A percentile compares a stretch with the other conserved stretches of the same genome.
Conservation (phyloP, 768 basidiomycete genomes). For the Galerina sulciceps region DNA sequence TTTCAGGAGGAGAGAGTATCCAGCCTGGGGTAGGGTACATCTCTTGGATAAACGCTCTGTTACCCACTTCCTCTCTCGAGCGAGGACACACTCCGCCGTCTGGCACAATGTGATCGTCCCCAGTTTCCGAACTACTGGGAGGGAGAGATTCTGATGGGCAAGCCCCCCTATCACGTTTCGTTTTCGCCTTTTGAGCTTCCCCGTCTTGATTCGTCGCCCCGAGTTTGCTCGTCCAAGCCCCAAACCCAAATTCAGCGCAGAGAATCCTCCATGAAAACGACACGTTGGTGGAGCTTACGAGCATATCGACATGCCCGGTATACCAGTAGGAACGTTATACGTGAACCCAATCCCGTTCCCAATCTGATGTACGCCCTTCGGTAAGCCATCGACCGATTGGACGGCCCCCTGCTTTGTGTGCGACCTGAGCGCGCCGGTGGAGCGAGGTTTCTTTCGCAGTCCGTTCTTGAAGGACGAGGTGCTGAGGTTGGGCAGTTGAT, state of each 20-base stretch:
- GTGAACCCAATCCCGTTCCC: conserved; percentile 59
- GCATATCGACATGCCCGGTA: conserved; percentile 22
- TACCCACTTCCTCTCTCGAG: conserved; percentile 18
- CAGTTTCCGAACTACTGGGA: not conserved
- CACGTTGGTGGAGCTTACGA: conserved; percentile 25
- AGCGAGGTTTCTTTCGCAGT: conserved; percentile 41
- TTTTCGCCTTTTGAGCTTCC: conserved; percentile 5
- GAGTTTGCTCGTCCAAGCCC: conserved; percentile 15
- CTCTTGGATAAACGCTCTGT: conserved; percentile 27
- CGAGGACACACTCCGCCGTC: not conserved
- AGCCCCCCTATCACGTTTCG: not conserved
- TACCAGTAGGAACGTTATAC: conserved; percentile 37
- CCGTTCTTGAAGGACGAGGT: conserved; percentile 41
- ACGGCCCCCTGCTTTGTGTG: conserved; percentile 3
- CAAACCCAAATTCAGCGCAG: conserved; percentile 18
- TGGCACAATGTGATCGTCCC: not conserved
- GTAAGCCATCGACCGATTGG: conserved; percentile 39
- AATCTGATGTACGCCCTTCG: conserved; percentile 48
- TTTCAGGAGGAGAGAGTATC: conserved; percentile 29
- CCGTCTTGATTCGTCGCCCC: not conserved
- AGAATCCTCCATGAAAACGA: conserved; percentile 24
- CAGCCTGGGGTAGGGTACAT: conserved; percentile 31
- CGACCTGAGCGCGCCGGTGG: conserved; percentile 28
- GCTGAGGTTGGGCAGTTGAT: conserved; percentile 35
- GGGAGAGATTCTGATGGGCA: not conserved